Evolutionary conservation across 2,329 filamentous ascomycete genomes (phyloP).

Genomic region (Colletotrichum eleusines): DNA sequence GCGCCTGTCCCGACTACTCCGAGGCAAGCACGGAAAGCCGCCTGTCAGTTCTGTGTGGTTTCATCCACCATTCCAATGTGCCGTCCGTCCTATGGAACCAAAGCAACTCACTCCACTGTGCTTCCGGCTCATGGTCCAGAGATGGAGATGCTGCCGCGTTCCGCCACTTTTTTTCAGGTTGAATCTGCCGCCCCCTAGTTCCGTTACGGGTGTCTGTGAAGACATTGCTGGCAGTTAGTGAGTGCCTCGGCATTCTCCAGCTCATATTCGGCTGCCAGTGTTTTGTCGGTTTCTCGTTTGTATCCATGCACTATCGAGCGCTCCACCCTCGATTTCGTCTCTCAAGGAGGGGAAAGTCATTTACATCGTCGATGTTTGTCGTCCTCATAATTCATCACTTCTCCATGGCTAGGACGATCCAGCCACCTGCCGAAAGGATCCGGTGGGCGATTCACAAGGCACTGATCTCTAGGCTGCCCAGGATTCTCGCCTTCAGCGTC

Average conservation of each 20-base stretch:
- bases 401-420: not conserved
- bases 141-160: not conserved
- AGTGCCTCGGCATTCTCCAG: not conserved
- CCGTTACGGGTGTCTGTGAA: not conserved
- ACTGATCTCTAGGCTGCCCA: slow-evolving; percentile 29
- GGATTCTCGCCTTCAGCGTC: slow-evolving; percentile 26
- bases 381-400: slow-evolving; percentile 26
- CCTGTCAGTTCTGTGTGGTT: not conserved
- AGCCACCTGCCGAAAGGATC: not conserved
- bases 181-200: too few species aligned
- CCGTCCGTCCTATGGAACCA: too few species aligned
- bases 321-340: not conserved
- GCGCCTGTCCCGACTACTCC: not conserved
- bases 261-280: not conserved
- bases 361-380: not conserved
- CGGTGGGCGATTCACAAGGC: slow-evolving; percentile 23
- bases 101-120: not conserved
- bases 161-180: too few species aligned
- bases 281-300: not conserved
- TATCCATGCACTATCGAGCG: not conserved
- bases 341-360: too few species aligned
- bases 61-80: too few species aligned
- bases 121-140: not conserved
- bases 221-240: not conserved
- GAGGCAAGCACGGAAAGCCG: not conserved